Evolutionary conservation across 768 basidiomycete genomes (phyloP), one percentile per base, ranked within the genome.

Genomic region (Naganishia friedmannii): DNA sequence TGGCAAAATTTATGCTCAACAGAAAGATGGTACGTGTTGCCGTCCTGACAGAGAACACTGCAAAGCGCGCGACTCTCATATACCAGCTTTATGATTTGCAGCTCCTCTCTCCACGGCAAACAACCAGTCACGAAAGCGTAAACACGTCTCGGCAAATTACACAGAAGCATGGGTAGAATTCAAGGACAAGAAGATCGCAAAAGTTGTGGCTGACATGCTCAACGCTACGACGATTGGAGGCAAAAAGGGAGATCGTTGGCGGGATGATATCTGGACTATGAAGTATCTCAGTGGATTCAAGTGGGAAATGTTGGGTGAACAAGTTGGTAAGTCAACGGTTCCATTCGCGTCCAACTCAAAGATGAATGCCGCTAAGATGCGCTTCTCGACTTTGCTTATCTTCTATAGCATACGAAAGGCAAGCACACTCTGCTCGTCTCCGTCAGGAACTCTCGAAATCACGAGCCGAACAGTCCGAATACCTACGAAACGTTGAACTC

Each of bases 251-350:
- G 81, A 82, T 71, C 74, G 75, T 73, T 97, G 92, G 91, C 85
- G 92, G 78, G 95, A 98, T 77, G 96, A 99, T 74, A 88, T 99
- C 9, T 99, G 96, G 96, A 97, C 96, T 68, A 95, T 98, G 93
- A 95, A 95, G 79, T 99, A 99, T 80, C 83, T 99, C 69, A 94
- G 94, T 10, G 90, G 88, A 77, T 99, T 98, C 85, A 96, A 94
- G 77, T 99, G 96, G 96, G 88, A 90, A 81, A 96, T 96, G 95
- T 84, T 99, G 70, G 94, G 92, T 7, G 96, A 98, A 82, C 95
- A 97, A 85, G 89, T 99, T 75, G 93, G 95, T 95, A 78, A 80
- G 93, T 85, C 42, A 17, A 46, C 39, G 42, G 32, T 26, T 2
- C n/a, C 10, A 7, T 6, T 29, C 15, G 29, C 17, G 29, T 3